Base-by-base conservation (phyloP, 331 rosid genomes). In the Malus hybrid region DNA sequence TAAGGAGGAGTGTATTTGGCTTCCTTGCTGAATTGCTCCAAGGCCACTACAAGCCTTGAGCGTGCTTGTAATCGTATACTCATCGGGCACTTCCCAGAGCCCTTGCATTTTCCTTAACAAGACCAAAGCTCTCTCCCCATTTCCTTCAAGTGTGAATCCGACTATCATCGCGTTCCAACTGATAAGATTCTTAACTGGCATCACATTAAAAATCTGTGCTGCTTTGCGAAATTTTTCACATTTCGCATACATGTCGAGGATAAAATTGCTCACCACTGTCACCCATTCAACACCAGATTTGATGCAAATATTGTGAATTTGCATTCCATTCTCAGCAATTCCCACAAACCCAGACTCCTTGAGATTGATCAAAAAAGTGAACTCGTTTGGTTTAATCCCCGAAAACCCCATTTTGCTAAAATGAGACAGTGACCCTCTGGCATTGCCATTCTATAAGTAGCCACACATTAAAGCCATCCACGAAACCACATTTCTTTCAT, bases 121-220 rank as follows among this genome's bases (percentile, higher is more conserved):
- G 32, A 60, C 70, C 74, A 90, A 75, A 74, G 91, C 93, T 74
- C 63, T 80, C 44, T 74, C 80, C 42, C 88, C 89, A 44, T 72
- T 74, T 76, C 83, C 82, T 61, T 75, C 48, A 6, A 73, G 57
- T 19, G 82, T 69, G 79, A 78, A 83, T 67, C 85, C 88, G 20
- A 88, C 88, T 63, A 88, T 90, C 86, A 90, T 90, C 6, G 85
- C 71, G 32, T 90, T 90, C 93, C 91, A 90, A 68, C 78, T 90
- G 19, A 90, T 78, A 72, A 84, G 73, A 76, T 84, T 84, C 66
- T 71, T 82, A 19, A 68, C 70, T 1, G 86, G 87, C 88, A 88
- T 81, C 15, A 61, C 24, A 62, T 76, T 42, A 42, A 86, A 88
- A 81, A 84, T 78, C 50, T 4, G 65, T 0, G 70, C 77, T 1